Conservation (phyloP, 805 yeast species). For the Lachancea lanzarotensis region DNA sequence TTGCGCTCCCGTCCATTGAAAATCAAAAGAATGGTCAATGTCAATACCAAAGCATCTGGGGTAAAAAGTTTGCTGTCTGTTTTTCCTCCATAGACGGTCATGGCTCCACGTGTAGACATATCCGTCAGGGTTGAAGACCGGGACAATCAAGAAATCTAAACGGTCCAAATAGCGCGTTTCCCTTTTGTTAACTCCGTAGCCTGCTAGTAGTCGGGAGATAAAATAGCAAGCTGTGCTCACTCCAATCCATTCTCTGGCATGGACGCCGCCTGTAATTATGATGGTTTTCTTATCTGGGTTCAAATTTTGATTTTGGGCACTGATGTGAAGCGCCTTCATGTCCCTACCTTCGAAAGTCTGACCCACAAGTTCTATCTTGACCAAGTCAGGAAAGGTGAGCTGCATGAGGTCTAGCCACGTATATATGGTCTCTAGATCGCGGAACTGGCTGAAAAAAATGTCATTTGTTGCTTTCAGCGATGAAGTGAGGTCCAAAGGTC, state of each 20-base stretch:
- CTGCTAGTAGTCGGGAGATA: conserved; percentile 41
- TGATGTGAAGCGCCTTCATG: conserved; percentile 58
- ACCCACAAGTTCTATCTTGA: conserved; percentile 65
- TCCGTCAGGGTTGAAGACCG: conserved; percentile 89
- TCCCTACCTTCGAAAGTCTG: conserved; percentile 69
- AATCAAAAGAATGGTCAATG: conserved; percentile 77
- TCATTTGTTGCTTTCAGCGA: conserved; percentile 33
- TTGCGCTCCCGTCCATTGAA: conserved; percentile 55
- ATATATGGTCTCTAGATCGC: conserved; percentile 61
- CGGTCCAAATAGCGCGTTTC: conserved; percentile 45
- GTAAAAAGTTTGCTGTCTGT: conserved; percentile 65
- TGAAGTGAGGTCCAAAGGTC: conserved; percentile 1
- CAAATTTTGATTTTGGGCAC: conserved; percentile 38
- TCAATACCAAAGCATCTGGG: conserved; percentile 76
- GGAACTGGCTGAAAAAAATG: conserved; percentile 62
- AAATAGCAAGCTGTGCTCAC: conserved; percentile 61
- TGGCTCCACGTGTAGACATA: conserved; percentile 73
- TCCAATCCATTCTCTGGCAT: conserved; percentile 88
- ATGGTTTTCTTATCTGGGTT: conserved; percentile 52
- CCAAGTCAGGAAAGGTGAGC: conserved; percentile 56
- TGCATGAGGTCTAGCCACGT: conserved; percentile 62
- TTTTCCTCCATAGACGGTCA: conserved; percentile 85
- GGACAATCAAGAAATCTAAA: conserved; percentile 69
- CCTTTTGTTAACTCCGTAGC: conserved; percentile 38
- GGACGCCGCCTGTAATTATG: conserved; percentile 76